Evolutionary conservation across 192 early-diverging fungal genomes (phyloP).

Genomic region (Gonapodya prolifera): DNA sequence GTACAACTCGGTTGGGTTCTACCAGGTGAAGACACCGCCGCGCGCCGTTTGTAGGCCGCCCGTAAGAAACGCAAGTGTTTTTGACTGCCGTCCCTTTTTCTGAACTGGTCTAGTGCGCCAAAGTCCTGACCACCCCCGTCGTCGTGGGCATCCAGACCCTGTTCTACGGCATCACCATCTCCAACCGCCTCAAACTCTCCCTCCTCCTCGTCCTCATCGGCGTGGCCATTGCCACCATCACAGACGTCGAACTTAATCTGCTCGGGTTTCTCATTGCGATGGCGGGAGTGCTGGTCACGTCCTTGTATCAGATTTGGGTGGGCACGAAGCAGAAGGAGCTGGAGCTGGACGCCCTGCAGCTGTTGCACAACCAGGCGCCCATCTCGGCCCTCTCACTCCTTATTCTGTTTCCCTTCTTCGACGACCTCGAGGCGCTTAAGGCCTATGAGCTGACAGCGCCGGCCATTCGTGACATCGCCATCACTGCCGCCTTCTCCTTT

Average conservation of each 20-base stretch:
- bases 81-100: neutral
- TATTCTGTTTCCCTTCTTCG: slow-evolving; percentile 4
- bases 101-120: neutral
- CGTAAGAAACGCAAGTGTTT: too few relatives aligned
- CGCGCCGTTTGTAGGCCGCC: too few relatives aligned
- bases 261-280: slow-evolving; percentile 1
- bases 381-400: slow-evolving; percentile 9
- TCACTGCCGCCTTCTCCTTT: slow-evolving; percentile 4
- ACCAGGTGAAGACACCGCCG: too few relatives aligned
- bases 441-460: neutral
- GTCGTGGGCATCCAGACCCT: slow-evolving; percentile 6
- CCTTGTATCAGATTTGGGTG: slow-evolving; percentile 9
- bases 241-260: slow-evolving; percentile 9
- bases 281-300: slow-evolving; percentile 6
- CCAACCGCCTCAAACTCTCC: neutral
- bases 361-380: slow-evolving; percentile 10
- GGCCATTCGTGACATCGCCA: neutral
- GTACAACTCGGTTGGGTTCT: slow-evolving; percentile 11
- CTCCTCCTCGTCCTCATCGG: slow-evolving; percentile 4
- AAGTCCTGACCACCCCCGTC: slow-evolving; percentile 8
- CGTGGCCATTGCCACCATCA: slow-evolving; percentile 4
- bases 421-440: slow-evolving; percentile 4
- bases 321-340: slow-evolving; percentile 13
- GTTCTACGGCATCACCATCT: slow-evolving; percentile 8
- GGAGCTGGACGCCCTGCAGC: slow-evolving; percentile 3